phyloP scores from a whole-genome alignment of 345 rosid species.

The Euphorbia lathyris region DNA sequence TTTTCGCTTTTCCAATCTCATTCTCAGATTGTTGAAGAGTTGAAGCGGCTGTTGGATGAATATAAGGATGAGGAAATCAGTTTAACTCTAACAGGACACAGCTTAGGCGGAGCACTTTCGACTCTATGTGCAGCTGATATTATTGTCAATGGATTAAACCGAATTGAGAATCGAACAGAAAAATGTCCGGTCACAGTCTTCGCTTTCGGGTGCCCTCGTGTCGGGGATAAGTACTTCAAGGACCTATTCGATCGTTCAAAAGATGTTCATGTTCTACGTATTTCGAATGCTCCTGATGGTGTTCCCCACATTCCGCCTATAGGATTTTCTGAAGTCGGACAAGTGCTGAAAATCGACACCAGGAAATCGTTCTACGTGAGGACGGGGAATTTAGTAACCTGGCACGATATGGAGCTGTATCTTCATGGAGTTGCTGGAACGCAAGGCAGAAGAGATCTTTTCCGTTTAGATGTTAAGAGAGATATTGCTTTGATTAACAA shows the following conservation, averaged over 20 bases:
- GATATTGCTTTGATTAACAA: constrained; percentile 30
- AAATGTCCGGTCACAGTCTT: constrained; percentile 20
- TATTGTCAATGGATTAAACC: constrained; percentile 21
- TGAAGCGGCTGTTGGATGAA: constrained; percentile 35
- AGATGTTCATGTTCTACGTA: neutral
- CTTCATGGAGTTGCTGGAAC: constrained; percentile 23
- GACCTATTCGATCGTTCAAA: neutral
- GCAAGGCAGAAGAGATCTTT: constrained; percentile 6
- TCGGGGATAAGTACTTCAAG: constrained; percentile 14
- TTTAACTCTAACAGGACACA: constrained; percentile 54
- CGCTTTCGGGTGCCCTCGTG: constrained; percentile 15
- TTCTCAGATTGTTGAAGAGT: constrained; percentile 4
- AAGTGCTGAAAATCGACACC: constrained; percentile 9
- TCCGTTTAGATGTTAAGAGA: constrained; percentile 6
- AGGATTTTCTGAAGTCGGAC: constrained; percentile 13
- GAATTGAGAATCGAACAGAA: neutral
- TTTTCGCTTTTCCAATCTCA: neutral
- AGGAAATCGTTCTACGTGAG: constrained; percentile 13
- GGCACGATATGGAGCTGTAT: constrained; percentile 21
- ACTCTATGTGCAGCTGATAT: constrained; percentile 49
- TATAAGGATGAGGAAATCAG: constrained; percentile 48
- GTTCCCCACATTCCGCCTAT: constrained; percentile 13
- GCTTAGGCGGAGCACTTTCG: constrained; percentile 56
- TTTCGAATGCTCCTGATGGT: constrained; percentile 3
- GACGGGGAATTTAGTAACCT: neutral